Percentiles rank a stretch among this genome's conserved stretches.
phyloP scores from a whole-genome alignment of 2,329 filamentous ascomycete genomes.

The Hymenoscyphus fructigenus region DNA sequence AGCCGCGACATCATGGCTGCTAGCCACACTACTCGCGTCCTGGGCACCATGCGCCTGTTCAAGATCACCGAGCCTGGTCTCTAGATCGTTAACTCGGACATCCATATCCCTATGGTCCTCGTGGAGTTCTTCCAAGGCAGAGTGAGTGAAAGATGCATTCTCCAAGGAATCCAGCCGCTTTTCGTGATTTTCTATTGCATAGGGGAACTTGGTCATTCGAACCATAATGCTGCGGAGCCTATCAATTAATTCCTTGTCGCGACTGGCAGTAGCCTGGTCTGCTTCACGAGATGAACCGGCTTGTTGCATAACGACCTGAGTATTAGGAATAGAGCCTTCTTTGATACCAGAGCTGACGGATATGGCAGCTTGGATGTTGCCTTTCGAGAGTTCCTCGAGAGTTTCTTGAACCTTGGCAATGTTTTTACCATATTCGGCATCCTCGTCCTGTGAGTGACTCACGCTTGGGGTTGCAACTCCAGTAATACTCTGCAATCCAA shows the following conservation, averaged over 20 bases:
- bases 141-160: slow-evolving; percentile 65
- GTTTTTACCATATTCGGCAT: slow-evolving; percentile 21
- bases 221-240: slow-evolving; percentile 27
- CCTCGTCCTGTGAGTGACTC: slow-evolving; percentile 23
- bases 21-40: slow-evolving; percentile 31
- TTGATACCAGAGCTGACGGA: slow-evolving; percentile 16
- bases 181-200: slow-evolving; percentile 46
- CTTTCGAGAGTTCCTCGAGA: slow-evolving; percentile 25
- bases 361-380: slow-evolving; percentile 11
- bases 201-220: slow-evolving; percentile 28
- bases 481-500: slow-evolving; percentile 32
- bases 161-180: slow-evolving; percentile 68
- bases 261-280: slow-evolving; percentile 11
- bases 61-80: slow-evolving; percentile 42
- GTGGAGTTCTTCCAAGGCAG: slow-evolving; percentile 66
- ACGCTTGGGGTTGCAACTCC: slow-evolving; percentile 32
- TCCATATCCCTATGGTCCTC: slow-evolving; percentile 68
- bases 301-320: slow-evolving; percentile 25
- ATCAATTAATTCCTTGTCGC: slow-evolving; percentile 23
- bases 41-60: slow-evolving; percentile 53
- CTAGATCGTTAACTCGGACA: slow-evolving; percentile 52
- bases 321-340: slow-evolving; percentile 8
- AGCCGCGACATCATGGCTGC: slow-evolving; percentile 22
- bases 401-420: slow-evolving; percentile 19
- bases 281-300: slow-evolving; percentile 16